phyloP scores from a whole-genome alignment of 192 early-diverging fungal species.

The Tieghemiomyces parasiticus region DNA sequence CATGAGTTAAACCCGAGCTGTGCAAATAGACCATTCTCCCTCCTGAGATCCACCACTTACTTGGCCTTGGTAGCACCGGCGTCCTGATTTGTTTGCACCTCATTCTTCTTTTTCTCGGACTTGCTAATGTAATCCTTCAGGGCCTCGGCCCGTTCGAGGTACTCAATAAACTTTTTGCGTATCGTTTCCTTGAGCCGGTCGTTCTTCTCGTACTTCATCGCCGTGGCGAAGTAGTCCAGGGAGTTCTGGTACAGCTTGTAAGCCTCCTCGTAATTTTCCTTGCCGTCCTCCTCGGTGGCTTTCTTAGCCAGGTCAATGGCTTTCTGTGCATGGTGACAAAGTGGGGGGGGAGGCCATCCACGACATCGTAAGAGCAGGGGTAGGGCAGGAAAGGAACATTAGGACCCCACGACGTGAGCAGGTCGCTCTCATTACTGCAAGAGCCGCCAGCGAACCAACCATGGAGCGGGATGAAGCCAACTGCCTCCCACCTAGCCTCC shows the following conservation, averaged over 20 bases:
- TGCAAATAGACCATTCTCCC: no score
- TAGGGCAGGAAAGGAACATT: no score
- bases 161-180: constrained; percentile 81
- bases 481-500: no score
- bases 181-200: constrained; percentile 71
- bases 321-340: constrained; percentile 44
- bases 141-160: constrained; percentile 84
- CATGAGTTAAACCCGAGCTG: no score
- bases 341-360: no score
- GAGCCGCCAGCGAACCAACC: no score
- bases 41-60: constrained; percentile 7
- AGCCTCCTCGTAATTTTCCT: constrained; percentile 79
- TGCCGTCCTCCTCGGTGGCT: constrained; percentile 85
- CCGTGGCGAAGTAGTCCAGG: constrained; percentile 89
- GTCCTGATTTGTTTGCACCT: constrained; percentile 37
- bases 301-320: constrained; percentile 85
- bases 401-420: no score
- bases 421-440: no score
- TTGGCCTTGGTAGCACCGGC: constrained; percentile 21
- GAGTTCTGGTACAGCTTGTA: constrained; percentile 77
- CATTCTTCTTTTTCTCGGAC: constrained; percentile 50
- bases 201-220: constrained; percentile 97
- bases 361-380: no score
- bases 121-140: constrained; percentile 76
- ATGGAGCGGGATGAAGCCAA: no score